Conservation (phyloP, 2,329 filamentous ascomycete genomes). For the Stachybotrys chartarum region DNA sequence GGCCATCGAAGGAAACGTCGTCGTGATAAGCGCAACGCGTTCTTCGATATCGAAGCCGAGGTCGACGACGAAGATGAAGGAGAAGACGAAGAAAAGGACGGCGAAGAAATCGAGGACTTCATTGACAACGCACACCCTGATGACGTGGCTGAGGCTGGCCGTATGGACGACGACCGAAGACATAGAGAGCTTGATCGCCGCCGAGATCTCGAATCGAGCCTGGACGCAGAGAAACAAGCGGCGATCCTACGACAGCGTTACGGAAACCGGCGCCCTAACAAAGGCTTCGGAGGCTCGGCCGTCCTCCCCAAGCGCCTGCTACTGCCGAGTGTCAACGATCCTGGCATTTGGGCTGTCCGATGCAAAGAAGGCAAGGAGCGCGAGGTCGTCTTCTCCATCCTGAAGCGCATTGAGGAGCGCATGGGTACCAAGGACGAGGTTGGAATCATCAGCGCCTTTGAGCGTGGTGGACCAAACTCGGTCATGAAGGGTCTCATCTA, state of each 20-base stretch:
- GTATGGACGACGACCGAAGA: conserved; percentile 80
- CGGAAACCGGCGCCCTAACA: conserved; percentile 64
- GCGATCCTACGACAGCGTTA: conserved; percentile 83
- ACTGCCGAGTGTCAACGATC: conserved; percentile 88
- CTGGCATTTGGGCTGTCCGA: conserved; percentile 88
- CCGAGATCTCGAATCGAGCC: conserved; percentile 76
- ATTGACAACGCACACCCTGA: conserved; percentile 88
- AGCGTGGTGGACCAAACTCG: conserved; percentile 69
- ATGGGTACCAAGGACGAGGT: conserved; percentile 71
- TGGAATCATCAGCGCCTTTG: conserved; percentile 83
- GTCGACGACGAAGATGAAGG: conserved; percentile 91
- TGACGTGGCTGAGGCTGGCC: conserved; percentile 73
- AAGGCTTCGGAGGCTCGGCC: conserved; percentile 60
- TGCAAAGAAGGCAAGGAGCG: conserved; percentile 94
- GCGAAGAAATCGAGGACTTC: conserved; percentile 74
- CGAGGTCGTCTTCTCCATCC: conserved; percentile 81
- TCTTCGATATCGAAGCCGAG: conserved; percentile 97
- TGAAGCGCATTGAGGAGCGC: conserved; percentile 81
- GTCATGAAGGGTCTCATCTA: conserved; percentile 94
- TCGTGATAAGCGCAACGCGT: conserved; percentile 69
- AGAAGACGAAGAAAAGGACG: conserved; percentile 84
- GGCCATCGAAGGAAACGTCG: conserved; percentile 74
- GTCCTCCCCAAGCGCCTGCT: conserved; percentile 80
- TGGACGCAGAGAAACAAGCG: conserved; percentile 92
- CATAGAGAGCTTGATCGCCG: conserved; percentile 92